These are phyloP conservation scores for Murraya koenigii DNA, from an alignment of 345 rosid genomes.

Conservation along the genomic window DNA sequence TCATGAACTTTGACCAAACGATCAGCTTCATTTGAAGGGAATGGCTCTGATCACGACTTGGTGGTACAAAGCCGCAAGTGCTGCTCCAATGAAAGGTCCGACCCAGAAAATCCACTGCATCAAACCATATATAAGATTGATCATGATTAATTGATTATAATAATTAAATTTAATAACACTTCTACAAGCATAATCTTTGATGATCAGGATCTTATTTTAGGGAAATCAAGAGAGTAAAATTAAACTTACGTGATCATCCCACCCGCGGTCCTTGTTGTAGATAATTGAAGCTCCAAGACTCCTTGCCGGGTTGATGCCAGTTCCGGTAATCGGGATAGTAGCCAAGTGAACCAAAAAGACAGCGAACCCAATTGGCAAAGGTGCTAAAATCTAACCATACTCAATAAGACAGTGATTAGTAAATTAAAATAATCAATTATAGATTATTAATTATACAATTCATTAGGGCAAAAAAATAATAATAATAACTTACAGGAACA, in stretches of 20 bases:
- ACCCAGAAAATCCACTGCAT: conserved; percentile 81
- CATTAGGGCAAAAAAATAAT: no score
- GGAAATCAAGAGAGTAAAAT: not conserved
- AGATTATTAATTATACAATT: not conserved
- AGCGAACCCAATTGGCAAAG: conserved; percentile 64
- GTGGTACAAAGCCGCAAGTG: conserved; percentile 75
- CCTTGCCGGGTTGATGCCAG: conserved; percentile 70
- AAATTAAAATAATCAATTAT: no score
- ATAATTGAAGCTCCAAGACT: conserved; percentile 74
- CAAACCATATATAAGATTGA: not conserved
- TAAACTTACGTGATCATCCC: conserved; percentile 61
- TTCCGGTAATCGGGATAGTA: conserved; percentile 64
- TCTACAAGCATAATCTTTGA: no score
- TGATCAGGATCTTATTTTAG: not conserved
- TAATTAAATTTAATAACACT: no score
- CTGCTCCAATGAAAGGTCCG: conserved; percentile 73
- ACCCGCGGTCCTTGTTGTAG: conserved; percentile 45
- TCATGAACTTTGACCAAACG: not conserved
- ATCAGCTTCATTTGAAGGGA: conserved; percentile 54
- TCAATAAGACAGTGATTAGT: no score
- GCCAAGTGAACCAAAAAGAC: conserved; percentile 74
- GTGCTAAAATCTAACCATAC: conserved; percentile 50
- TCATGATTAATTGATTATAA: not conserved
- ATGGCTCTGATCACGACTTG: conserved; percentile 73
- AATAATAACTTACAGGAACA: conserved; percentile 48